phyloP scores from a whole-genome alignment of 345 rosid species.

The Acer campestre region DNA sequence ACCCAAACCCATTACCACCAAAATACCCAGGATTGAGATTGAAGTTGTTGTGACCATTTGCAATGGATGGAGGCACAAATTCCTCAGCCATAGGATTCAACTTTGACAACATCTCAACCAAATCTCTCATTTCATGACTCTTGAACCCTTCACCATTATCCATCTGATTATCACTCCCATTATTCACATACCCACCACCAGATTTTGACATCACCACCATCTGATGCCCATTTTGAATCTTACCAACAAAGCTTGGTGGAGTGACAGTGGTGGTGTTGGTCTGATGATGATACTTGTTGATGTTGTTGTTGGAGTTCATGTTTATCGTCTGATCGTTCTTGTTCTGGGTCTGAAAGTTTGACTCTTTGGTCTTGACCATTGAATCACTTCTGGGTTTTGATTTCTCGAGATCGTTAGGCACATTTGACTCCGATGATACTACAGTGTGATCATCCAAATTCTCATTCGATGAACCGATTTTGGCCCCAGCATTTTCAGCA shows the following conservation, averaged over 20 bases:
- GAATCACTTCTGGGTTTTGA: slow-evolving; percentile 53
- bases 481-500: slow-evolving; percentile 85
- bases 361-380: slow-evolving; percentile 28
- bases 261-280: slow-evolving; percentile 12
- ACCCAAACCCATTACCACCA: slow-evolving; percentile 57
- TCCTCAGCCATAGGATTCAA: slow-evolving; percentile 96
- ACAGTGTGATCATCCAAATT: slow-evolving; percentile 54
- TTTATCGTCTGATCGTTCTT: slow-evolving; percentile 37
- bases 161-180: slow-evolving; percentile 32
- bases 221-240: slow-evolving; percentile 36
- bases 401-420: slow-evolving; percentile 47
- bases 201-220: slow-evolving; percentile 14
- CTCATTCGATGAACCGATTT: slow-evolving; percentile 67
- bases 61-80: slow-evolving; percentile 85
- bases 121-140: slow-evolving; percentile 62
- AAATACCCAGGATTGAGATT: slow-evolving; percentile 37
- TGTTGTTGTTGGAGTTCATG: slow-evolving; percentile 21
- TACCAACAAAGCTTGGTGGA: slow-evolving; percentile 28
- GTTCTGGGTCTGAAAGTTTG: slow-evolving; percentile 25
- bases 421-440: slow-evolving; percentile 51
- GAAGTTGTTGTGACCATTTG: slow-evolving; percentile 24
- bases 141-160: slow-evolving; percentile 33
- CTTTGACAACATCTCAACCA: slow-evolving; percentile 83
- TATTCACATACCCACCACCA: slow-evolving; percentile 31
- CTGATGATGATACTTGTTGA: slow-evolving; percentile 28